Base-by-base conservation (phyloP, 1,139 yeast species). In the Sugiyamaella novakii region DNA sequence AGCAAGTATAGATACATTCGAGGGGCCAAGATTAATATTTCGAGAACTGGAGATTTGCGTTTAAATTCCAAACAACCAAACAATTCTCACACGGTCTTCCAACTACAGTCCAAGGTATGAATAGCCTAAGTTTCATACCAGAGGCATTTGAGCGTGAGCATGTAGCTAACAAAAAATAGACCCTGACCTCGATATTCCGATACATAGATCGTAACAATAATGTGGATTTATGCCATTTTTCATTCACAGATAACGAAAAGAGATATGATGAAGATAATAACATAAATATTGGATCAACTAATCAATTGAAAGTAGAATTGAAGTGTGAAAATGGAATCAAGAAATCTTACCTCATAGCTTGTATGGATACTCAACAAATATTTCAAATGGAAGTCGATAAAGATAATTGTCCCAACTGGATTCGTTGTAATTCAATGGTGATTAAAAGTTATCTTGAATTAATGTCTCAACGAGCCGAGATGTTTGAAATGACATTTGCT, bases 381-480 rank as follows among this genome's bases (percentile, higher is more conserved):
- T 54, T 56, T 35, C 58, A 55, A 30, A 57, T 59, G 3, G 50
- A 52, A 3, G 54, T 55, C 17, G 59, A 57, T 46, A 53, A 54
- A 29, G 41, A 46, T 14, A 41, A 45, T 8, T 36, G 54, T 28
- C 57, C 57, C 19, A 57, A 55, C 42, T 53, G 50, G 38, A 59
- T 63, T 37, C 47, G 48, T 17, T 55, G 64, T 46, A 55, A 61
- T n/a, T 56, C 65, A 1, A 45, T 50, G 29, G 46, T 57, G 10
- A 48, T 65, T 24, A 57, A 54, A 42, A 56, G 57, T 34, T 58
- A 59, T 51, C 40, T 64, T 31, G 69, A 64, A 25, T 59, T 61
- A 35, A 62, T 64, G 53, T 57, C 67, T 1, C 54, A 53, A 22
- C 51, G 58, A 27, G 63, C 68, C 2, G 69, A 66, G 44, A 65